Base-by-base conservation (phyloP, 2,329 filamentous ascomycete genomes). In the Colletotrichum karsti region DNA sequence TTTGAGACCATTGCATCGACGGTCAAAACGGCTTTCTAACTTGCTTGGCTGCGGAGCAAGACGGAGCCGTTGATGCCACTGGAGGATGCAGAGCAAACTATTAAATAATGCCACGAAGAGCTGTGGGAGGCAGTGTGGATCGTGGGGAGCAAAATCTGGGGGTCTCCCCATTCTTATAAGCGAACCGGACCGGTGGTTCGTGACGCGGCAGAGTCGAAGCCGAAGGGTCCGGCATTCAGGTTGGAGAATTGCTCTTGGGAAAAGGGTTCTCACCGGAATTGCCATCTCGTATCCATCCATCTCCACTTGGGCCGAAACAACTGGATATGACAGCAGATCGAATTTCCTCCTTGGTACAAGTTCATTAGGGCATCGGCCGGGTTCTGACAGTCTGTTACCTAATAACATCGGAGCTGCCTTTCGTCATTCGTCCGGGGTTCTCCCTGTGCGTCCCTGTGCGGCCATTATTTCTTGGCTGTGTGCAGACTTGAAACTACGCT, bases 1-100 rank as follows among this genome's bases (percentile, higher is more conserved):
- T 37, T 24, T 53, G 30, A 53, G 53, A 22, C 69, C 69, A 70
- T 70, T 62, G 69, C 69, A 70, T 70, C 57, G 65, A 60, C 44
- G 42, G 22, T 61, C 60, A 67, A 60, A 7, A 54, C 44, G 37
- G 39, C 7, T 39, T 46, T 42, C 18, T 41, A n/a, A n/a, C 33
- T 5, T 50, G n/a, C n/a, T 63, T 55, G 41, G 41, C 39, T 20
- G 63, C 56, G 26, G 50, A 63, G 39, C 39, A 26, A 26, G 7
- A 44, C 30, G 51, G 37, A 41, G 53, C 44, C 46, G 18, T 51
- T 8, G 24, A 26, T 10, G 35, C 30, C 5, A 35, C 9, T 24
- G 6, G 22, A 28, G 33, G 12, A 39, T 26, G 42, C 35, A 44
- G 48, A 26, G 33, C 35, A 39, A 42, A 20, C 41, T 39, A 57